These are phyloP conservation scores for Cyclocybe cylindracea DNA, from an alignment of 768 basidiomycete species.

Conservation along the genomic window DNA sequence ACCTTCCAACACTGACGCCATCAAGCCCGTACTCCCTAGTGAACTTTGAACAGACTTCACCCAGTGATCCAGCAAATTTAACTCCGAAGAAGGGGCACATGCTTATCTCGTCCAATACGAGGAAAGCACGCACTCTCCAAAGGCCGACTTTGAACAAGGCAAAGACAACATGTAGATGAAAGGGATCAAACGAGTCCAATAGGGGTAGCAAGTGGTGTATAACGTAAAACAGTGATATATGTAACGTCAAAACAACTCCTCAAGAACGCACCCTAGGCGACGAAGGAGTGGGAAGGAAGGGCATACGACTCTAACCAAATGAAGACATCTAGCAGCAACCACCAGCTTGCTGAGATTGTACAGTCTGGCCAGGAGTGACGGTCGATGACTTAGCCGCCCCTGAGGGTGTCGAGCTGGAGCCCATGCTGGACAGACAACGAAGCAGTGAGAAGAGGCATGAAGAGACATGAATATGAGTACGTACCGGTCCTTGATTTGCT, in stretches of 20 bases:
- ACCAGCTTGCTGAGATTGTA: constrained; percentile 70
- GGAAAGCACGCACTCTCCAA: constrained; percentile 9
- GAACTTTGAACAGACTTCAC: too few species aligned
- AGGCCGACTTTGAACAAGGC: constrained; percentile 18
- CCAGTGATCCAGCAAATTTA: too few species aligned
- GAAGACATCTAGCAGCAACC: constrained; percentile 72
- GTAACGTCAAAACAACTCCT: constrained; percentile 22
- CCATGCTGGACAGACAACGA: constrained; percentile 63
- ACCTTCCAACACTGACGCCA: too few species aligned
- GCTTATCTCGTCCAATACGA: constrained; percentile 4
- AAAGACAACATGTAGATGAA: constrained; percentile 24
- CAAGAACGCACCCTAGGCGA: constrained; percentile 6
- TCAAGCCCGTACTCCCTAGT: too few species aligned
- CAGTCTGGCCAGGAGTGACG: constrained; percentile 82
- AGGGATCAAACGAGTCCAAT: constrained; percentile 26
- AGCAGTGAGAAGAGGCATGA: not conserved
- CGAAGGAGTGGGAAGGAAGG: constrained; percentile 11
- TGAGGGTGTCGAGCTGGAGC: constrained; percentile 73
- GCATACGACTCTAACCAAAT: not conserved
- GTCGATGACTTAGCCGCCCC: constrained; percentile 81
- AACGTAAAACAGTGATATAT: constrained; percentile 34
- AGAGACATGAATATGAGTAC: constrained; percentile 15
- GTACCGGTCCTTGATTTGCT: constrained; percentile 92
- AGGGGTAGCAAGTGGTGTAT: constrained; percentile 35
- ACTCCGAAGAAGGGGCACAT: too few species aligned